Evolutionary conservation across 345 rosid genomes (phyloP), one percentile per base, ranked within the genome.

Genomic region (Ricinus communis): DNA sequence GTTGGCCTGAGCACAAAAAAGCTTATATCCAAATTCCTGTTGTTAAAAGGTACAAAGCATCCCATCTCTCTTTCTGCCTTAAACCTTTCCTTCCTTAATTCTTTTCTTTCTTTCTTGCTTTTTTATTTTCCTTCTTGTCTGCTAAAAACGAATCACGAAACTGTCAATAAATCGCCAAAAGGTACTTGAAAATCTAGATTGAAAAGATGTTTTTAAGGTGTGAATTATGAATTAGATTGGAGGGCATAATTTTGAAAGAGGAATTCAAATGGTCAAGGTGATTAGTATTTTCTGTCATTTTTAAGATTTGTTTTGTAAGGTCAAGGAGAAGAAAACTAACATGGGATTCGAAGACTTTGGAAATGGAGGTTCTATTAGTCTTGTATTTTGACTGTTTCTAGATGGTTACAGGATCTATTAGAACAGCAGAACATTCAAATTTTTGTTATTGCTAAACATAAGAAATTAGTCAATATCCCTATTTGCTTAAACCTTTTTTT

Each of bases 41-140:
- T 72, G 77, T 76, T 77, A 66, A 87, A 85, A 53, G 91, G 91
- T 50, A 87, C 65, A 50, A 75, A 87, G 58, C 87, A 80, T 18
- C 77, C 81, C 79, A 74, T 81, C 36, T 59, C 53, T 11, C 8
- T 36, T 7, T 41, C 5, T 27, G 11, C 43, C 38, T n/a, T n/a
- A 0, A n/a, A 12, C n/a, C n/a, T 55, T 21, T 14, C 28, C 12
- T 21, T 3, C 18, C 13, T 59, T 36, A 5, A 6, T 33, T 22
- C 25, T 47, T 1, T 22, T 56, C 21, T 24, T 15, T 22, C 46
- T 18, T 15, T 55, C 64, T 2, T 5, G 15, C n/a, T 52, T 15
- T 18, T 49, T 31, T 8, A 2, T 22, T 25, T 46, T 41, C 14
- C 5, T 63, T 45, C 10, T 18, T 25, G 13, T 63, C 22, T 25